Base-by-base conservation (phyloP, 495 filamentous ascomycete species). In the Lindgomyces ingoldianus region DNA sequence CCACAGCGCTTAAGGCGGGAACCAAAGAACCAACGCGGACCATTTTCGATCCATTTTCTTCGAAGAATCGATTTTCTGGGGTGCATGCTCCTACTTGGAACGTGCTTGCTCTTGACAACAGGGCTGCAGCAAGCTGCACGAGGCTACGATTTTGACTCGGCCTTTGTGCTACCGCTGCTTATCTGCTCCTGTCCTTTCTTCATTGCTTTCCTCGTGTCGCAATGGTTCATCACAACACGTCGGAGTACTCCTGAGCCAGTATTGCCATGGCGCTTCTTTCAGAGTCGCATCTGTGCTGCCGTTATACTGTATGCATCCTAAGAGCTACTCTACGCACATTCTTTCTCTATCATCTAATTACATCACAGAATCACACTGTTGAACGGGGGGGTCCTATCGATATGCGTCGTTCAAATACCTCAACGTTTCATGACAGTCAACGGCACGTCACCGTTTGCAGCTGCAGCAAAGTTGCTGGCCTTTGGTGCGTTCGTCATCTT, bases 251-350 rank as follows among this genome's bases (percentile, higher is more conserved):
- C 39, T 12, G 65, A 64, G 41, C 51, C 60, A 19, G 47, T 68
- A 22, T 60, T 68, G 42, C 65, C 65, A 3, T 68, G 65, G 65
- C 50, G 65, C 11, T 63, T 68, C 24, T 46, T 16, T 11, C 52
- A 68, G 18, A 45, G 22, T 3, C 51, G 65, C 1, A 21, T 30
- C 4, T 29, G 60, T 8, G 0, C 45, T 16, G 65, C 36, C 0
- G 36, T 64, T 19, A 26, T 68, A 10, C 21, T 57, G 65, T 68
- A n/a, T n/a, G n/a, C n/a, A n/a, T n/a, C n/a, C n/a, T n/a, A n/a
- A n/a, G n/a, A n/a, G n/a, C n/a, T n/a, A n/a, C n/a, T n/a, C n/a
- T n/a, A n/a, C n/a, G 30, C 16, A 60, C 45, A 51, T 42, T 11
- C 6, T 48, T 14, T 14, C 33, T 39, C 33, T 39, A 6, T 39